phyloP scores from a whole-genome alignment of 768 basidiomycete species.

The Boletus edulis region DNA sequence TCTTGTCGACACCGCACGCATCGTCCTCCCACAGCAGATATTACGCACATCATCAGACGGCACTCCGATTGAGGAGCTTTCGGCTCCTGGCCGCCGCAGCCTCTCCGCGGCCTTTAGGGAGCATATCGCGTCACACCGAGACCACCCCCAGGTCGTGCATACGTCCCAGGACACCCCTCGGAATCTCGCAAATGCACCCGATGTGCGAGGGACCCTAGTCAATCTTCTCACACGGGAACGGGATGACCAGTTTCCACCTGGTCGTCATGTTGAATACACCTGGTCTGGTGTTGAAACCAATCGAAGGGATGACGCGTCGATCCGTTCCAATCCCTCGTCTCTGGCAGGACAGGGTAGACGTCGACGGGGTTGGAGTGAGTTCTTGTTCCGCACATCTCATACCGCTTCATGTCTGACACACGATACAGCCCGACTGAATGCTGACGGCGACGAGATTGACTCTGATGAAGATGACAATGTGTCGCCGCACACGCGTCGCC shows the following conservation, averaged over 20 bases:
- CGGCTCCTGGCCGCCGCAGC: constrained; percentile 12
- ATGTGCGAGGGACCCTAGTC: constrained; percentile 23
- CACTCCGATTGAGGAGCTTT: constrained; percentile 18
- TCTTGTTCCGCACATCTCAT: neutral
- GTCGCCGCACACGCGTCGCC: constrained; percentile 51
- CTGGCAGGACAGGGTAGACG: constrained; percentile 23
- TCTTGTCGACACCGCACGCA: constrained; percentile 19
- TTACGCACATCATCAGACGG: constrained; percentile 26
- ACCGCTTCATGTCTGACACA: constrained; percentile 5
- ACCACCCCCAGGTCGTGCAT: constrained; percentile 4
- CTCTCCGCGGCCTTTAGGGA: constrained; percentile 24
- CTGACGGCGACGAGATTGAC: constrained; percentile 63
- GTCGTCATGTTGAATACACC: constrained; percentile 8
- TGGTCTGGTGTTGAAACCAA: constrained; percentile 1
- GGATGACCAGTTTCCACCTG: constrained; percentile 12
- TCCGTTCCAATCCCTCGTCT: constrained; percentile 9
- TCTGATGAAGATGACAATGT: constrained; percentile 53
- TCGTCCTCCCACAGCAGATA: constrained; percentile 20
- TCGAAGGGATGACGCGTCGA: constrained; percentile 9
- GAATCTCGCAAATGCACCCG: constrained; percentile 20
- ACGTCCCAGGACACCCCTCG: constrained; percentile 17
- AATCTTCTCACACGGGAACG: constrained; percentile 25
- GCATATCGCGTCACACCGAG: constrained; percentile 15
- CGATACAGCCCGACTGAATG: constrained; percentile 35
- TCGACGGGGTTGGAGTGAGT: constrained; percentile 34